Conservation (phyloP, 352 stramenopile species). For the Aphanomyces cochlioides region DNA sequence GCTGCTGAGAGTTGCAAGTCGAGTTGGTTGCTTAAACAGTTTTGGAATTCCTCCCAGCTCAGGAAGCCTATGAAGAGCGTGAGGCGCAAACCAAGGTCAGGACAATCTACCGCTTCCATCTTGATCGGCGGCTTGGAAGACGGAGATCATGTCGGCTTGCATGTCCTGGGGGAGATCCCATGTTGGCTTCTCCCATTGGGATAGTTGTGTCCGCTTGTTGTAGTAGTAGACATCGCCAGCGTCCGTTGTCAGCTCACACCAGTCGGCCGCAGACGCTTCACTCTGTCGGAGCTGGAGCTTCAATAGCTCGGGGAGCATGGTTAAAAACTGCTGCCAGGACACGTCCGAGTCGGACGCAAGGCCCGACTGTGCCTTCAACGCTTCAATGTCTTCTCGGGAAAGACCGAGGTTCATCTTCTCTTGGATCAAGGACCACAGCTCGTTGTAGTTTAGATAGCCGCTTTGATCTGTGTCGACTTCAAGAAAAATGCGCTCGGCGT, state of each 20-base stretch:
- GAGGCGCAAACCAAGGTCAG: not conserved
- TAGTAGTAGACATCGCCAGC: conserved; percentile 37
- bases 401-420: conserved; percentile 33
- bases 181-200: conserved; percentile 29
- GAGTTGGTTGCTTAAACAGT: conserved; percentile 3
- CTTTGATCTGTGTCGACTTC: conserved; percentile 34
- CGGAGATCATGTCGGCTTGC: conserved; percentile 6
- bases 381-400: conserved; percentile 31
- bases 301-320: conserved; percentile 33
- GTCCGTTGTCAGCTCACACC: conserved; percentile 31
- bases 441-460: conserved; percentile 32
- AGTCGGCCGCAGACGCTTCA: conserved; percentile 29
- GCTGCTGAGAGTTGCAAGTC: not conserved
- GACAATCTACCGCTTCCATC: conserved; percentile 3
- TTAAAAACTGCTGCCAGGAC: conserved; percentile 34
- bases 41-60: conserved; percentile 23
- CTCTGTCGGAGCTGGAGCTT: conserved; percentile 30
- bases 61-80: conserved; percentile 2
- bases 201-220: conserved; percentile 40
- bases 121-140: conserved; percentile 19
- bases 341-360: conserved; percentile 30
- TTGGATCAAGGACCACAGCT: conserved; percentile 33
- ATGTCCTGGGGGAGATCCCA: conserved; percentile 12
- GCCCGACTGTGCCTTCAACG: conserved; percentile 25
- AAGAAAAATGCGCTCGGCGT: conserved; percentile 32